These are phyloP conservation scores for Vaccinium macrocarpon DNA, from an alignment of 148 eudicot genomes.

Conservation along the genomic window DNA sequence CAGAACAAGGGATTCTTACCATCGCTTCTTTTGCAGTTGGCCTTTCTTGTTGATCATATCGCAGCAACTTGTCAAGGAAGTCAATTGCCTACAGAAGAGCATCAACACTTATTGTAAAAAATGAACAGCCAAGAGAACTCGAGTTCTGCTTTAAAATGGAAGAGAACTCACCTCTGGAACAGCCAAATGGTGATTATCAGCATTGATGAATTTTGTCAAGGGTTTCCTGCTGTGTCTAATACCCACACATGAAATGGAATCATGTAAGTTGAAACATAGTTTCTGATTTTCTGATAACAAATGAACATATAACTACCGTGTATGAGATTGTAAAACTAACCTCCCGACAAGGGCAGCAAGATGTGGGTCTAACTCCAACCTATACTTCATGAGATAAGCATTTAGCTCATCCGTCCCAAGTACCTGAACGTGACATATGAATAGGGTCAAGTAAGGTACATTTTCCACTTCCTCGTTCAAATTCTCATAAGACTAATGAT, in stretches of 20 bases:
- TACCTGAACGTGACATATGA: slow-evolving; percentile 35
- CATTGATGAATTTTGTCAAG: slow-evolving; percentile 75
- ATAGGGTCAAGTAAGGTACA: background rate
- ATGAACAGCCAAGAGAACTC: background rate
- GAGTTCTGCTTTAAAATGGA: background rate
- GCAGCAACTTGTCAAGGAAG: slow-evolving; percentile 85
- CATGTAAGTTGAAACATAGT: background rate
- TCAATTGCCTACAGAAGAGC: slow-evolving; percentile 64
- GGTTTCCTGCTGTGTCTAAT: slow-evolving; percentile 83
- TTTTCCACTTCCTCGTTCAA: background rate
- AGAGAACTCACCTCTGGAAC: slow-evolving; percentile 64
- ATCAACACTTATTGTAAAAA: background rate
- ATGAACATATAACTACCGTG: background rate
- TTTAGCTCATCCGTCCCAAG: slow-evolving; percentile 82
- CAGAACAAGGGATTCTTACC: slow-evolving; percentile 37
- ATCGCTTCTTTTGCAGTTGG: slow-evolving; percentile 97
- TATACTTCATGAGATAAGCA: slow-evolving; percentile 73
- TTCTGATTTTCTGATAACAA: background rate
- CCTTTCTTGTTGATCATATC: slow-evolving; percentile 91
- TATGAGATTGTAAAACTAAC: slow-evolving; percentile 28
- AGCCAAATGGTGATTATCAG: slow-evolving; percentile 87
- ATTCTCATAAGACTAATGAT: background rate
- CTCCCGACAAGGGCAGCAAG: slow-evolving; percentile 85
- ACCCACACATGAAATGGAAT: slow-evolving; percentile 4
- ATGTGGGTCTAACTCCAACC: slow-evolving; percentile 74